Conservation (phyloP, 805 yeast species). For the Wickerhamiella sorbophila region DNA sequence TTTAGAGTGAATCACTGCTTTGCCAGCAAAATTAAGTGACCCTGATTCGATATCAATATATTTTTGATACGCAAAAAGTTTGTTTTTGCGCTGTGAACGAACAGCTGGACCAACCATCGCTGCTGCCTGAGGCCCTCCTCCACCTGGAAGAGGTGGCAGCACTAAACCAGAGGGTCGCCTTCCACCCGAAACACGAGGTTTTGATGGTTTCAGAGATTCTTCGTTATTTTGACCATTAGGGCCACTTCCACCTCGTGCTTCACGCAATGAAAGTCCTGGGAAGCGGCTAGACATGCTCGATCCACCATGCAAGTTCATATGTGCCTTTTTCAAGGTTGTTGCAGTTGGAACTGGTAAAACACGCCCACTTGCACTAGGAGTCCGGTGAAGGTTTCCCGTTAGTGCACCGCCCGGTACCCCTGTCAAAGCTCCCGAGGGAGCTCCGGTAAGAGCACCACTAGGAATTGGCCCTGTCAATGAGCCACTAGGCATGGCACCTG, state of each 20-base stretch:
- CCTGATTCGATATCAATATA: slow-evolving; percentile 90
- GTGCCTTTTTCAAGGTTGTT: background rate
- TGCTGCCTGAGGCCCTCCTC: slow-evolving; percentile 3
- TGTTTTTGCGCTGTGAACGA: slow-evolving; percentile 7
- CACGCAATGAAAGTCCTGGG: background rate
- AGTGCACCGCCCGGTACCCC: slow-evolving; percentile 11
- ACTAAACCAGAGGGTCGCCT: background rate
- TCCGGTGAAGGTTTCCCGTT: background rate
- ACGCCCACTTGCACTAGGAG: background rate
- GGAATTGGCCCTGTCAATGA: slow-evolving; percentile 17
- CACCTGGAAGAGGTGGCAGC: background rate
- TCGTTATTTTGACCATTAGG: background rate
- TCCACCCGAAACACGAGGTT: background rate
- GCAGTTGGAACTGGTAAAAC: background rate
- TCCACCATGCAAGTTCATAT: background rate
- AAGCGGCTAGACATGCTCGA: background rate
- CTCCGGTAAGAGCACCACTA: slow-evolving; percentile 11
- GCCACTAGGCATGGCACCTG: slow-evolving; percentile 20
- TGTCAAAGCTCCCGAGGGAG: slow-evolving; percentile 9
- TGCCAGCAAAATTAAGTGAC: slow-evolving; percentile 80
- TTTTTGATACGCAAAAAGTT: slow-evolving; percentile 65
- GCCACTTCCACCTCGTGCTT: background rate
- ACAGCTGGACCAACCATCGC: slow-evolving; percentile 1
- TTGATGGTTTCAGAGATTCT: background rate
- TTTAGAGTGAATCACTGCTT: slow-evolving; percentile 78